Evolutionary conservation across 2,329 filamentous ascomycete species (phyloP).

Genomic region (Fusarium circinatum): DNA sequence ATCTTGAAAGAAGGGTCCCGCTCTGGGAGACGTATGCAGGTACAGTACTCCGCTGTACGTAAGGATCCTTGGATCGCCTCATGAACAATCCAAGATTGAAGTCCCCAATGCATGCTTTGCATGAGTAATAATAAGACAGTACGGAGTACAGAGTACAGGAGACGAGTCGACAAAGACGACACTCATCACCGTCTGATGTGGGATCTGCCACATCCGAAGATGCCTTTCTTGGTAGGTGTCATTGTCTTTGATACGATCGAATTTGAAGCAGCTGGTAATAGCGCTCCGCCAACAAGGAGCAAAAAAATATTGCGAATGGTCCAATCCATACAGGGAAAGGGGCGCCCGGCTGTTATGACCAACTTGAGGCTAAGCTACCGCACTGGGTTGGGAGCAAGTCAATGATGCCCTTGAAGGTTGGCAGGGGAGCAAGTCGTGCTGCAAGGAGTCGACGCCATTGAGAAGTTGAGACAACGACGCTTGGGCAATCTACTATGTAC

Average conservation of each 20-base stretch:
- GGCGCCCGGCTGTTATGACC: not conserved
- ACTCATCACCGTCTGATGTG: not conserved
- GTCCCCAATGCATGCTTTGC: not conserved
- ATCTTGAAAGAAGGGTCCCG: slow-evolving; percentile 16
- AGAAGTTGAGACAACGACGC: slow-evolving; percentile 4
- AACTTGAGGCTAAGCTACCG: not conserved
- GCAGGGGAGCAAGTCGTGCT: slow-evolving; percentile 15
- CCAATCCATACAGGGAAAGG: slow-evolving; percentile 8
- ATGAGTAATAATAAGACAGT: not conserved
- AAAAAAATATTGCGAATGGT: not conserved
- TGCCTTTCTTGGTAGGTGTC: slow-evolving; percentile 15
- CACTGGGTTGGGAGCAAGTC: slow-evolving; percentile 21
- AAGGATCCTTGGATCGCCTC: not conserved
- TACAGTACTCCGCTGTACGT: slow-evolving; percentile 9
- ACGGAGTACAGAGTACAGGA: not conserved
- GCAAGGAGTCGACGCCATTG: not conserved
- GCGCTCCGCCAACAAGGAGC: slow-evolving; percentile 16
- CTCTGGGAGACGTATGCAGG: slow-evolving; percentile 13
- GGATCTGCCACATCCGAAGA: slow-evolving; percentile 19
- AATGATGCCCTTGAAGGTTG: slow-evolving; percentile 17
- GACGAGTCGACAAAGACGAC: not conserved
- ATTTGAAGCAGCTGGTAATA: slow-evolving; percentile 1
- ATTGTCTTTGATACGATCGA: slow-evolving; percentile 5
- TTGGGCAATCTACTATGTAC: not conserved
- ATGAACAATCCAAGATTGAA: slow-evolving; percentile 2